phyloP scores from a whole-genome alignment of 768 basidiomycete species.

The Hypholoma fasciculare region DNA sequence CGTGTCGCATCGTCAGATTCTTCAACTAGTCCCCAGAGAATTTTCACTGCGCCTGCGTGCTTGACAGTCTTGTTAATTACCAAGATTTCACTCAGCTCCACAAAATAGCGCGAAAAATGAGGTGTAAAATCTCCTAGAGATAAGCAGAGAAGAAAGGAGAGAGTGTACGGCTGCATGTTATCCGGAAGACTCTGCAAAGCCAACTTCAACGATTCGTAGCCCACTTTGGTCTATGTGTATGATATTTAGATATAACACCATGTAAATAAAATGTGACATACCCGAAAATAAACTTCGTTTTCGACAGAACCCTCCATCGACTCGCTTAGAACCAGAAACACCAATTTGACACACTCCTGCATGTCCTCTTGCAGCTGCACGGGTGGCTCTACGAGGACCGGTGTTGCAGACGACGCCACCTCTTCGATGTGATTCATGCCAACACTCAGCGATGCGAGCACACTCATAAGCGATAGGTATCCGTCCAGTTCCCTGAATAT shows the following conservation, averaged over 20 bases:
- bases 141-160: constrained; percentile 71
- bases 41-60: constrained; percentile 59
- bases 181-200: constrained; percentile 56
- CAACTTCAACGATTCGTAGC: constrained; percentile 62
- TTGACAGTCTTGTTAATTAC: constrained; percentile 46
- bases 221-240: constrained; percentile 48
- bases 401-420: neutral
- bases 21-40: constrained; percentile 54
- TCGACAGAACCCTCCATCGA: constrained; percentile 54
- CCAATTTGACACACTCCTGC: constrained; percentile 50
- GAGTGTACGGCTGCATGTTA: constrained; percentile 39
- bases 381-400: constrained; percentile 5
- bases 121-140: constrained; percentile 62
- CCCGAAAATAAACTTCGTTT: constrained; percentile 70
- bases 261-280: constrained; percentile 27
- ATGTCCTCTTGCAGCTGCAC: constrained; percentile 7
- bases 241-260: constrained; percentile 1
- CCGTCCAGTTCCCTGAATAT: constrained; percentile 84
- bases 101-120: constrained; percentile 50
- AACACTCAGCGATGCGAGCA: constrained; percentile 60
- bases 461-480: constrained; percentile 72
- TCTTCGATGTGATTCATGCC: constrained; percentile 2
- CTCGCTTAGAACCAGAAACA: constrained; percentile 65
- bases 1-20: constrained; percentile 27
- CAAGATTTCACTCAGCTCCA: constrained; percentile 43